These are phyloP conservation scores for Cryptococcus neoformans DNA, from an alignment of 1,284 basidiomycete species.

Conservation along the genomic window DNA sequence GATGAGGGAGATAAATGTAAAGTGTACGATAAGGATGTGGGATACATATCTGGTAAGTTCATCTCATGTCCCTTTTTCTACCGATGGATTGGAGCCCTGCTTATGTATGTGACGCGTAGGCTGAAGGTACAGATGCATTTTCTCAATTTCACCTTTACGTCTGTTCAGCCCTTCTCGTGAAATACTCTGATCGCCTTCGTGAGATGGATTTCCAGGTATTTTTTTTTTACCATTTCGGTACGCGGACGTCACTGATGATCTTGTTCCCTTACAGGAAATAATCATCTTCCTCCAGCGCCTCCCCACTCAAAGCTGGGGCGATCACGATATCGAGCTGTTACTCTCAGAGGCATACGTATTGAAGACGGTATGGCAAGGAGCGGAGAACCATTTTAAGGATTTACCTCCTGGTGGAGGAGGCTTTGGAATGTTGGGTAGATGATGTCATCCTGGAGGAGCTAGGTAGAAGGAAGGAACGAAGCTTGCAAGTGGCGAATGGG, in stretches of 20 bases:
- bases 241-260: not conserved
- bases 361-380: conserved; percentile 90
- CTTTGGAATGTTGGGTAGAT: conserved; percentile 46
- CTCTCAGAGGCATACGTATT: conserved; percentile 95
- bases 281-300: conserved; percentile 98
- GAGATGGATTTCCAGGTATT: conserved; percentile 94
- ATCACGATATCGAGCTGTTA: conserved; percentile 92
- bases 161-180: conserved; percentile 88
- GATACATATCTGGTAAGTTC: conserved; percentile 86
- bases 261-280: conserved; percentile 64
- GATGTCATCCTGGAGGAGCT: not conserved
- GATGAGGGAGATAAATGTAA: conserved; percentile 93
- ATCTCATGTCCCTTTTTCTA: not conserved
- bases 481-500: too few relatives aligned
- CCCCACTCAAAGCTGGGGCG: conserved; percentile 91
- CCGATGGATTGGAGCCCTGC: not conserved
- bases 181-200: conserved; percentile 83
- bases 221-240: not conserved
- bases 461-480: not conserved
- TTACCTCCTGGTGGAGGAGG: conserved; percentile 25
- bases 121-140: conserved; percentile 91
- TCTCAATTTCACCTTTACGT: conserved; percentile 97
- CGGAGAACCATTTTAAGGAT: conserved; percentile 76
- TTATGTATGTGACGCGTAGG: conserved; percentile 53
- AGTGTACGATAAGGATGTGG: conserved; percentile 97